Conservation (phyloP, 2,329 filamentous ascomycete genomes). For the Erysiphe pisi region DNA sequence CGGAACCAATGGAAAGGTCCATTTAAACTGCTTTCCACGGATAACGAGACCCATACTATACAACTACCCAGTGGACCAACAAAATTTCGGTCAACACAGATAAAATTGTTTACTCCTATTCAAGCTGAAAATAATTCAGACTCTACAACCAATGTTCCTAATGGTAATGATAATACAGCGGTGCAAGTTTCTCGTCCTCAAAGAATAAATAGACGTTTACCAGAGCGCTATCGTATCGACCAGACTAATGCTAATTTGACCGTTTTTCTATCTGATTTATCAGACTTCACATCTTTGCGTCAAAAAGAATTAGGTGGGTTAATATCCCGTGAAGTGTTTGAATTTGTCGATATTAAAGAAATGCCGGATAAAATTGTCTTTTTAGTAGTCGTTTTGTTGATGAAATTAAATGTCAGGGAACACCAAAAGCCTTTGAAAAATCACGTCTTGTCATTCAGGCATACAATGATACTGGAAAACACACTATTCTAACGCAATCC, state of each 20-base stretch:
- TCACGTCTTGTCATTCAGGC: not conserved
- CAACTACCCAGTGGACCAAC: constrained; percentile 9
- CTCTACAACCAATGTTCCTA: not conserved
- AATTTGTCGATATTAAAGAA: not conserved
- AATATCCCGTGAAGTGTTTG: not conserved
- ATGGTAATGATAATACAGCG: not conserved
- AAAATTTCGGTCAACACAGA: not conserved
- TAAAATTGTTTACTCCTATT: constrained; percentile 1
- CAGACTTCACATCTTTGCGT: not conserved
- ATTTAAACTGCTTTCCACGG: constrained; percentile 3
- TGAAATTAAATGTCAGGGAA: constrained; percentile 29
- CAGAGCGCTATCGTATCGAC: constrained; percentile 5
- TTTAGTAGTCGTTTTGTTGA: constrained; percentile 30
- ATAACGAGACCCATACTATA: not conserved
- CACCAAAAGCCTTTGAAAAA: constrained; percentile 20
- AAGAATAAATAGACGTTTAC: not conserved
- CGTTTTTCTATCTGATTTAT: not conserved
- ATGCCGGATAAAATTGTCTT: constrained; percentile 19
- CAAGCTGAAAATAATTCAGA: not conserved
- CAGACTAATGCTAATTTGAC: not conserved
- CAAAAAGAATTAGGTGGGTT: not conserved
- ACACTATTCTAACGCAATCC: not conserved
- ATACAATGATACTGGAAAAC: not conserved
- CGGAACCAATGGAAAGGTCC: constrained; percentile 9
- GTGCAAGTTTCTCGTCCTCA: not conserved